These are phyloP conservation scores for Solanum bukasovii DNA, from an alignment of 257 asterid species.

Conservation along the genomic window DNA sequence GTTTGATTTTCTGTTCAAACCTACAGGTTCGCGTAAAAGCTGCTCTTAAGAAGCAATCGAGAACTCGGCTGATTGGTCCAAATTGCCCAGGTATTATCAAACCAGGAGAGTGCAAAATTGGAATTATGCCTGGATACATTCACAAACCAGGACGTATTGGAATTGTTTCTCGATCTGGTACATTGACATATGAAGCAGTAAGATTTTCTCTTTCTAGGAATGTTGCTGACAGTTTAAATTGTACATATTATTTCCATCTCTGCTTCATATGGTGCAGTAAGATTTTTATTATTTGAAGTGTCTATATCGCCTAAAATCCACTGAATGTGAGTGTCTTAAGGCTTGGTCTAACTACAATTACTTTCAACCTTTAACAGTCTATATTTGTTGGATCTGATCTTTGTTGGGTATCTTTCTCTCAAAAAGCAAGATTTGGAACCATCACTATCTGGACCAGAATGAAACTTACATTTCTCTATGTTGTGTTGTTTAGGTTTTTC, in stretches of 20 bases:
- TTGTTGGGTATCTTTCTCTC: not conserved
- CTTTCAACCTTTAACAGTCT: not conserved
- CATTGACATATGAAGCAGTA: constrained; percentile 87
- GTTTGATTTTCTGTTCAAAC: not conserved
- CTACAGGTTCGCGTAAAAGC: constrained; percentile 78
- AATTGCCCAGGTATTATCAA: constrained; percentile 98
- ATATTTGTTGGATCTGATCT: not conserved
- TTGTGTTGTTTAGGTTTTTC: constrained; percentile 57
- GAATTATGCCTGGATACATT: constrained; percentile 98
- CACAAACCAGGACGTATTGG: constrained; percentile 97
- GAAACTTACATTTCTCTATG: not conserved
- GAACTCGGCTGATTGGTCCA: constrained; percentile 90
- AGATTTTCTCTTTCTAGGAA: constrained; percentile 16
- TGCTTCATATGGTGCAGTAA: constrained; percentile 63
- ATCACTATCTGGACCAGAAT: not conserved
- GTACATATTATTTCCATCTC: not conserved
- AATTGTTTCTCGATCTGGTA: constrained; percentile 89
- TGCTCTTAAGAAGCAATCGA: constrained; percentile 72
- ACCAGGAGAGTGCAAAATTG: constrained; percentile 98
- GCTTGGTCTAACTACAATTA: not conserved
- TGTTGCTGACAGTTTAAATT: not conserved
- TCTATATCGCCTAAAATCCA: not conserved
- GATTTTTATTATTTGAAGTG: constrained; percentile 2
- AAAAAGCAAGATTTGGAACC: not conserved
- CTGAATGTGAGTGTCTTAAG: not conserved